Evolutionary conservation across 2,329 filamentous ascomycete species (phyloP).

Genomic region (Myriosclerotinia curreyana): DNA sequence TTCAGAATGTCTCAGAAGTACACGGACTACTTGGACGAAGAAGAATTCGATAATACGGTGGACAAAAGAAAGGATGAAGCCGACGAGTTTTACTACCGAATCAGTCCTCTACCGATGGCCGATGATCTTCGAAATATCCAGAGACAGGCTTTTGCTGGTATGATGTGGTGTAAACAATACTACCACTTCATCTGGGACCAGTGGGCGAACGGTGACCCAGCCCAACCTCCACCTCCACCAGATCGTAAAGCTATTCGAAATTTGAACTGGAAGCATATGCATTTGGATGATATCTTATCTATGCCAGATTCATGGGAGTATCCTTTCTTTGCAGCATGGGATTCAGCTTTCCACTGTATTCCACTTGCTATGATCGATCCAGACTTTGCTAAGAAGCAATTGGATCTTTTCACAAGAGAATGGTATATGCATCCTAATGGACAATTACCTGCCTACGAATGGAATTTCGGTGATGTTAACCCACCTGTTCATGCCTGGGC

Average conservation of each 20-base stretch:
- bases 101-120: slow-evolving; percentile 89
- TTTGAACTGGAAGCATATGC: slow-evolving; percentile 87
- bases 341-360: slow-evolving; percentile 95
- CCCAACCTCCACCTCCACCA: slow-evolving; percentile 79
- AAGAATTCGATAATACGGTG: slow-evolving; percentile 85
- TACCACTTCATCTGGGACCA: slow-evolving; percentile 98
- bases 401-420: slow-evolving; percentile 91
- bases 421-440: slow-evolving; percentile 99
- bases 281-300: slow-evolving; percentile 90
- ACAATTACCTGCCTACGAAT: slow-evolving; percentile 87
- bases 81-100: slow-evolving; percentile 91
- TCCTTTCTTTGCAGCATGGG: slow-evolving; percentile 96
- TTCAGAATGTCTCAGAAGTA: slow-evolving; percentile 79
- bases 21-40: slow-evolving; percentile 82
- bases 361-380: slow-evolving; percentile 96
- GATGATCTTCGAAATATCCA: slow-evolving; percentile 95
- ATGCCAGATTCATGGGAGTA: slow-evolving; percentile 99
- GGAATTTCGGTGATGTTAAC: slow-evolving; percentile 98
- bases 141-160: slow-evolving; percentile 87
- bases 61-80: slow-evolving; percentile 85
- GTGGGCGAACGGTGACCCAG: slow-evolving; percentile 92
- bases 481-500: slow-evolving; percentile 96
- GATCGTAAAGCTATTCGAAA: slow-evolving; percentile 80
- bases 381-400: slow-evolving; percentile 96
- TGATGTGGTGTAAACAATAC: slow-evolving; percentile 98